Base-by-base conservation (phyloP, 345 rosid genomes). In the Syzygium aromaticum region DNA sequence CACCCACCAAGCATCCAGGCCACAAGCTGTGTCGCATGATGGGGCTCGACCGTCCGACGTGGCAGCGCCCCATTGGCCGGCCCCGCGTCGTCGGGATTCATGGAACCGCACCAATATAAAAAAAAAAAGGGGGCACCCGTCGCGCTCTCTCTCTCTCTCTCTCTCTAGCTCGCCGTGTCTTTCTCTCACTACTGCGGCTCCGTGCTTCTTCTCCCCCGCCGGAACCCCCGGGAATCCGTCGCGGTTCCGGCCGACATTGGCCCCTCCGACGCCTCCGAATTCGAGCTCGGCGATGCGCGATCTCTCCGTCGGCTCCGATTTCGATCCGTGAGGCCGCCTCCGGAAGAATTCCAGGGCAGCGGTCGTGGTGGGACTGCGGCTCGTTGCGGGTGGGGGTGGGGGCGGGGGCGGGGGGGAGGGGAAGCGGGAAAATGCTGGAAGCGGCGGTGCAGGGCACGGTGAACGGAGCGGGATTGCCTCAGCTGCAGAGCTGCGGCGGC, bases 381-480 rank as follows among this genome's bases (percentile, higher is more conserved):
- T 51, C 84, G 78, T 51, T 86, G 78, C 67, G 53, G n/a, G n/a
- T n/a, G n/a, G n/a, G n/a, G n/a, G n/a, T n/a, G n/a, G n/a, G n/a
- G n/a, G n/a, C 38, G 38, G 2, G 38, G 38, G 38, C 3, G 38
- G 38, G 38, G 38, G 2, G 38, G 38, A n/a, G 38, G 38, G 38
- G 84, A 64, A 77, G 10, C 51, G 86, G 30, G 25, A 83, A 84
- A 92, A 96, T 95, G 98, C 88, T 94, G 90, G 97, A 95, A 88
- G 91, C 93, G 87, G 88, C 93, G 87, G 88, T 91, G 86, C 94
- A 92, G 90, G 94, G 94, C 90, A 90, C 97, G 53, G 91, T 93
- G 88, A 93, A 91, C 89, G 96, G 97, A 61, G 99, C 93, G 51
- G 99, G 94, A 52, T 92, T 94, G 52, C 88, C 92, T 30, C 95